phyloP scores from a whole-genome alignment of 1,284 basidiomycete genomes.

The Athelia psychrophila region DNA sequence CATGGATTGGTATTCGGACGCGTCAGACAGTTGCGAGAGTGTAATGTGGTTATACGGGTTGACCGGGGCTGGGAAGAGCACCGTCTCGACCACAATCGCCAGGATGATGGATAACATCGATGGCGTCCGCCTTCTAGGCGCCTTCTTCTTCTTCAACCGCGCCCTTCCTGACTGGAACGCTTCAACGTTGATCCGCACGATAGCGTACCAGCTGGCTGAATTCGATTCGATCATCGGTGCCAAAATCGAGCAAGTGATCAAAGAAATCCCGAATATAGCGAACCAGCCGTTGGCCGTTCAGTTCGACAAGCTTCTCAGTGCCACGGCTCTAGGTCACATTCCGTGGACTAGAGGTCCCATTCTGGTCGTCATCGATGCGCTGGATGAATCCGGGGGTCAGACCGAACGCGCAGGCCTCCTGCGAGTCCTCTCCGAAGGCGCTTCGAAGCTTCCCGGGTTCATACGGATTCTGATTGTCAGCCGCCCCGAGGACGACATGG shows the following conservation, averaged over 20 bases:
- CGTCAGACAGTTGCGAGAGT: background rate
- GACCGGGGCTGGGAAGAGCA: background rate
- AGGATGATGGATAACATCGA: background rate
- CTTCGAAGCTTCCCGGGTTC: background rate
- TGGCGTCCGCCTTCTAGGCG: background rate
- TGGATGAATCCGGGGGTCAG: background rate
- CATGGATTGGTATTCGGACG: background rate
- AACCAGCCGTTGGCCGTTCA: background rate
- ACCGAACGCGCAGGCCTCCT: background rate
- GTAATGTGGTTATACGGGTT: background rate
- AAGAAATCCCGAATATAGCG: background rate
- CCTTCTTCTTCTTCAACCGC: background rate
- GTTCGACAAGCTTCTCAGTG: background rate
- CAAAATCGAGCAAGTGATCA: background rate
- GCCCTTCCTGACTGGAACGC: background rate
- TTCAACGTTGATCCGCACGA: background rate
- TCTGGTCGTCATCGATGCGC: background rate
- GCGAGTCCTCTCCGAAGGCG: background rate
- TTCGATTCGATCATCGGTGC: background rate
- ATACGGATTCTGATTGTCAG: background rate
- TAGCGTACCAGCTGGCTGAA: background rate
- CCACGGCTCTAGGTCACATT: background rate
- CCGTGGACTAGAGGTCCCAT: background rate
- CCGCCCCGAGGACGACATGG: background rate
- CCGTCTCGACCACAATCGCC: background rate